Conservation (phyloP, 306 rosid genomes). For the Pyrus pyrifolia region DNA sequence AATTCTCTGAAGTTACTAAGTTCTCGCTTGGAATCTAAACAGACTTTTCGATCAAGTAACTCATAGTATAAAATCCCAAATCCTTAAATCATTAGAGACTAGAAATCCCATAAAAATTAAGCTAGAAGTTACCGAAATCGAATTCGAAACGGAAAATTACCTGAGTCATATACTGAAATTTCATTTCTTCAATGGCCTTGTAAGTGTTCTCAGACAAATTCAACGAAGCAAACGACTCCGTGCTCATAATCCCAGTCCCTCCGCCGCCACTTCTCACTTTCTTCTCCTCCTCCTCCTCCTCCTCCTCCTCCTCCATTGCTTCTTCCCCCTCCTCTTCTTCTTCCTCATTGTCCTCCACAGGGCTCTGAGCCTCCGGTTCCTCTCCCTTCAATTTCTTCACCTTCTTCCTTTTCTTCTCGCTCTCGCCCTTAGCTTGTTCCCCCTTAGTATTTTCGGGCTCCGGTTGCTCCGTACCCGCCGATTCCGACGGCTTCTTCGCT, state of each 20-base stretch:
- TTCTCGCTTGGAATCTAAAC: neutral
- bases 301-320: constrained; percentile 14
- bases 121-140: neutral
- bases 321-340: neutral
- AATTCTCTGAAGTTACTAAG: neutral
- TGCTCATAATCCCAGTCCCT: constrained; percentile 61
- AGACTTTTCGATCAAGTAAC: neutral
- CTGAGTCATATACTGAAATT: constrained; percentile 67
- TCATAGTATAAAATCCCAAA: neutral
- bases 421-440: neutral
- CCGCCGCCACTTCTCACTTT: constrained; percentile 17
- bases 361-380: neutral
- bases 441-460: neutral
- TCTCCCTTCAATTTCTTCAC: constrained; percentile 15
- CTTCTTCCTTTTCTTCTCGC: constrained; percentile 14
- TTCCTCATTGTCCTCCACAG: neutral
- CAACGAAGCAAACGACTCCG: constrained; percentile 41
- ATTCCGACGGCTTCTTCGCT: constrained; percentile 18
- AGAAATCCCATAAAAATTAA: neutral
- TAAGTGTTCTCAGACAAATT: constrained; percentile 56
- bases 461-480: neutral
- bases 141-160: constrained; percentile 14
- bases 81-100: neutral
- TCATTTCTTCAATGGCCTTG: constrained; percentile 50
- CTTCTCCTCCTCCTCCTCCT: constrained; percentile 9